phyloP scores from a whole-genome alignment of 768 basidiomycete genomes.

The Mrakia frigida region DNA sequence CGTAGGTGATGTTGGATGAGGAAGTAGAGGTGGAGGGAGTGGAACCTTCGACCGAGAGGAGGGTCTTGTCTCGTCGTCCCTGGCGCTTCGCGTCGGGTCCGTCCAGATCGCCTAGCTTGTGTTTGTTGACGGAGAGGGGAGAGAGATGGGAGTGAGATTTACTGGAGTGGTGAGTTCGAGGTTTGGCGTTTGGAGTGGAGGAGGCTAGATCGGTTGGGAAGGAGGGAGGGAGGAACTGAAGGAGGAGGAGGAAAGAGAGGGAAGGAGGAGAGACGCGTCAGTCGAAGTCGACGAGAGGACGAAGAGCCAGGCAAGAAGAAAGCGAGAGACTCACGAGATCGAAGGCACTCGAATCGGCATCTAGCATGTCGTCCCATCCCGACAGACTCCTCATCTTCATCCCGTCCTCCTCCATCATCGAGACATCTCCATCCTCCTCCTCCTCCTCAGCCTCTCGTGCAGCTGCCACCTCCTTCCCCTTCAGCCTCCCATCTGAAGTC shows the following conservation, averaged over 20 bases:
- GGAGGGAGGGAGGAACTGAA: constrained; percentile 9
- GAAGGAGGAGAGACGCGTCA: not conserved
- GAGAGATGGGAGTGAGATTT: not conserved
- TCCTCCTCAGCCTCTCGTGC: not conserved
- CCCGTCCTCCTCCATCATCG: not conserved
- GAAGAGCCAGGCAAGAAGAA: not conserved
- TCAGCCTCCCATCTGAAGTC: not conserved
- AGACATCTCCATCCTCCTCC: not conserved
- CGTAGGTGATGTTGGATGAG: not conserved
- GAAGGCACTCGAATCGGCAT: constrained; percentile 4
- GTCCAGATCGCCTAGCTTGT: constrained; percentile 4
- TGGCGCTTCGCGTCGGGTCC: not conserved
- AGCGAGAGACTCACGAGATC: not conserved
- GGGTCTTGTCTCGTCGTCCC: no score
- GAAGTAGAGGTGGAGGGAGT: not conserved
- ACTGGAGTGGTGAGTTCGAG: not conserved
- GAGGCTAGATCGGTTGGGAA: not conserved
- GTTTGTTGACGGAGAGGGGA: not conserved
- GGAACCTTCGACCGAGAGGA: not conserved
- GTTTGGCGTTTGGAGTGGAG: not conserved
- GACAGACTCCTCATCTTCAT: not conserved
- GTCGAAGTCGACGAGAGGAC: not conserved
- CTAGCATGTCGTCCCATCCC: not conserved
- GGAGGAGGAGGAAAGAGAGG: not conserved
- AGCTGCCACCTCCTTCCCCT: not conserved